Evolutionary conservation across 2,329 filamentous ascomycete genomes (phyloP), one percentile per base, ranked within the genome.

Genomic region (Venturia oleaginea): DNA sequence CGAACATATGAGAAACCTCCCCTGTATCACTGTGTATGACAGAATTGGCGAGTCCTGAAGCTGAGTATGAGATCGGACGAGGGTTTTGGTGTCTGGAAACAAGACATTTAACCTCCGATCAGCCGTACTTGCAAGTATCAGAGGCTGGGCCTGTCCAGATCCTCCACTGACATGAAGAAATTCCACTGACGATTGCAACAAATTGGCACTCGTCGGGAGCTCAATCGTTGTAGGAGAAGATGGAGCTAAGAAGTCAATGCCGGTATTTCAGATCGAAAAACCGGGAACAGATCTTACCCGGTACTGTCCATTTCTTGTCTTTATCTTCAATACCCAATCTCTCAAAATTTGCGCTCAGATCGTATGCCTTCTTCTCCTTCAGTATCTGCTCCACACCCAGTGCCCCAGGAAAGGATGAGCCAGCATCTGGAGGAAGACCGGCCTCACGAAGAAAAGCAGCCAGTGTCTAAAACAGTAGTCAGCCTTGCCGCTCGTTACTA

Each of bases 351-450:
- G 81, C 71, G 64, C 76, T 83, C 15, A 83, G 71, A 69, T 87
- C 84, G 68, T 83, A 86, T 0, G 75, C 75, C 68, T 78, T 80
- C 74, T 86, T 87, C 72, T 87, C 84, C 60, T 84, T 78, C 8
- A 87, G 75, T n/a, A 86, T 75, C 55, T 79, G 76, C 69, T 87
- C 84, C 62, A 87, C 79, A 2, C 84, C 85, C 59, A 63, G 79
- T 76, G 37, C 76, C 75, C 60, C 75, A 76, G 13, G 73, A 71
- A 3, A 72, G 70, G 10, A 55, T 13, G 68, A 70, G 0, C 81
- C 84, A 59, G 76, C 79, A 72, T 84, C 79, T 22, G 74, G 67
- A 15, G 82, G 76, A 22, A 87, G 74, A 6, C 77, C 80, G 11
- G 84, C 82, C 72, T 86, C 84, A 59, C 73, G 70, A 64, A 86